A percentile compares a stretch with the other conserved stretches of the same genome.
phyloP scores from a whole-genome alignment of 768 basidiomycete species.

The Exidia glandulosa region DNA sequence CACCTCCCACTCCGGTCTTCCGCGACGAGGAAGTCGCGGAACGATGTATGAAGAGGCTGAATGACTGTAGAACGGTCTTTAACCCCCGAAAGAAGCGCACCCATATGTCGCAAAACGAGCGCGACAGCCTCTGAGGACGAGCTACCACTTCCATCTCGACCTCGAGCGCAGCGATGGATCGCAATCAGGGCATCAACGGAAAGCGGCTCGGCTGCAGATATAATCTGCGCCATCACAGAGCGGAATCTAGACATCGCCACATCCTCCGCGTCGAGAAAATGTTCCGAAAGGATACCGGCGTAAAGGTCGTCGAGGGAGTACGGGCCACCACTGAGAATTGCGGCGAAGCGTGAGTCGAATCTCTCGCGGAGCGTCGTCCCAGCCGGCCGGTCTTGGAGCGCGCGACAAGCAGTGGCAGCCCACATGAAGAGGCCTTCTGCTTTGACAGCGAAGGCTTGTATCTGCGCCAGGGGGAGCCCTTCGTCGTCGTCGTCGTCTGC shows the following conservation, averaged over 20 bases:
- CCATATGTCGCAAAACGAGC: background rate
- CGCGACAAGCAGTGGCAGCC: background rate
- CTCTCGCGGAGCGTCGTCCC: background rate
- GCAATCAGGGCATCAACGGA: background rate
- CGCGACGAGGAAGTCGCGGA: background rate
- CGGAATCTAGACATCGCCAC: background rate
- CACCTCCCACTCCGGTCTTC: too few relatives aligned
- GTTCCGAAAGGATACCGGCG: too few relatives aligned
- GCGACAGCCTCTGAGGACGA: too few relatives aligned
- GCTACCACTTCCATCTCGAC: background rate
- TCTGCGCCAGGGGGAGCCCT: too few relatives aligned
- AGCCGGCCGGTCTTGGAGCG: background rate
- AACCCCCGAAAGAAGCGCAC: background rate
- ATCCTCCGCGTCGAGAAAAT: background rate
- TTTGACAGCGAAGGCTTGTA: background rate
- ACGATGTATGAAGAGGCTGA: too few relatives aligned
- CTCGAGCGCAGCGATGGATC: background rate
- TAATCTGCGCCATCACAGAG: background rate
- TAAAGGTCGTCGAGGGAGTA: background rate
- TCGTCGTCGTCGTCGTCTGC: too few relatives aligned
- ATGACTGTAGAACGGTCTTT: background rate
- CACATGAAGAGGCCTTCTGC: background rate
- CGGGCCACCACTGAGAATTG: background rate
- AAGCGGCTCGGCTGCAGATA: background rate
- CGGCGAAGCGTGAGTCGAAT: background rate